A percentile compares a stretch with the other conserved stretches of the same genome.
Conservation (phyloP, 78 protist species). For the Protostelium mycophagum region DNA sequence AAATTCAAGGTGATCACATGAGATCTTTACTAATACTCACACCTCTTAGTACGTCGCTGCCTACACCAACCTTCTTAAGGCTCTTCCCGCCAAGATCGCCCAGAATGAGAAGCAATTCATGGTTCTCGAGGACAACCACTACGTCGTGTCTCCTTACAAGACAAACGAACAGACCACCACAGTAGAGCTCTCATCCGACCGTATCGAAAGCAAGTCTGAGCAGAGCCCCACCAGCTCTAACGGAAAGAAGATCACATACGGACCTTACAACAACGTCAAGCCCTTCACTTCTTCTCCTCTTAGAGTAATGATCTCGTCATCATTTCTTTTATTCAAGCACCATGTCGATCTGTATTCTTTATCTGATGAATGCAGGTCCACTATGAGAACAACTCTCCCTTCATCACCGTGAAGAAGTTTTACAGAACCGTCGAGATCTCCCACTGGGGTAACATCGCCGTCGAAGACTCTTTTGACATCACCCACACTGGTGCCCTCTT, state of each 20-base stretch:
- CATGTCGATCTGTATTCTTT: background rate
- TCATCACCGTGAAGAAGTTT: conserved; percentile 23
- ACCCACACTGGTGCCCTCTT: conserved; percentile 65
- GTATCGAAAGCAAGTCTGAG: conserved; percentile 29
- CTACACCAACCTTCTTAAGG: conserved; percentile 1
- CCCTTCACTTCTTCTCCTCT: conserved; percentile 23
- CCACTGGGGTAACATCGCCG: conserved; percentile 74
- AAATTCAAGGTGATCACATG: background rate
- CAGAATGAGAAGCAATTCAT: conserved; percentile 52
- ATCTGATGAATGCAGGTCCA: conserved; percentile 25
- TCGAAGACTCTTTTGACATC: conserved; percentile 62
- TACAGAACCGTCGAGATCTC: conserved; percentile 59
- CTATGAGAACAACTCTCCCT: conserved; percentile 69
- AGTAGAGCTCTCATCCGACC: conserved; percentile 33
- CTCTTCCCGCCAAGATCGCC: conserved; percentile 48
- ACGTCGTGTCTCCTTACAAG: conserved; percentile 37
- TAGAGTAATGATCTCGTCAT: conserved; percentile 2
- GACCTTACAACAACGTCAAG: conserved; percentile 75
- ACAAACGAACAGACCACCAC: conserved; percentile 57
- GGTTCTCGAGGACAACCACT: conserved; percentile 19
- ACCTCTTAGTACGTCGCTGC: background rate
- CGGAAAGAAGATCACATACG: conserved; percentile 42
- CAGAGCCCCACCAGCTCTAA: conserved; percentile 14
- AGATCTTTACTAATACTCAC: background rate
- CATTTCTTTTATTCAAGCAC: background rate